Evolutionary conservation across 192 early-diverging fungal genomes (phyloP).

Genomic region (Endogone sp.): DNA sequence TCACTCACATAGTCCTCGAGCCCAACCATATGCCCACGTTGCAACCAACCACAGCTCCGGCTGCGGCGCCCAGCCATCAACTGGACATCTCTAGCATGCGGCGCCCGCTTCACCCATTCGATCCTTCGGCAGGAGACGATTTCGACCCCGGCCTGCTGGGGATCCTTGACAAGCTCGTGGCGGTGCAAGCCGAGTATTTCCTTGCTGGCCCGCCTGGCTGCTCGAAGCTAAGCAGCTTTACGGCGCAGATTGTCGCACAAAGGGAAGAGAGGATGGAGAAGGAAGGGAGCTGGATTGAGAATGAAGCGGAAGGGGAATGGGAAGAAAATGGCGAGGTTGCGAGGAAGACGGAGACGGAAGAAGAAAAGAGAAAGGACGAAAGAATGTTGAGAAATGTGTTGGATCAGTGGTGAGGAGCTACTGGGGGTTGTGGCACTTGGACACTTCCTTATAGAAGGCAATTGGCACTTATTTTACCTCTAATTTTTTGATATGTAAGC

Average conservation of each 20-base stretch:
- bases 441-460: no score
- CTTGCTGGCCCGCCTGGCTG: slow-evolving; percentile 30
- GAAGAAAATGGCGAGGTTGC: slow-evolving; percentile 17
- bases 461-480: no score
- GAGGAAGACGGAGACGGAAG: slow-evolving; percentile 1
- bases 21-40: no score
- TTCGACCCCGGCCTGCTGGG: slow-evolving; percentile 1
- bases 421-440: slow-evolving; percentile 18
- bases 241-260: not conserved
- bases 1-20: no score
- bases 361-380: not conserved
- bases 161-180: slow-evolving; percentile 7
- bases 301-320: slow-evolving; percentile 13
- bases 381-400: slow-evolving; percentile 6
- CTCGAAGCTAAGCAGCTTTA: slow-evolving; percentile 30
- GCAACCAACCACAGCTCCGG: no score
- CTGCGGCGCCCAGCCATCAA: no score
- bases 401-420: slow-evolving; percentile 14
- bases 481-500: no score
- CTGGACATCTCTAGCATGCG: no score
- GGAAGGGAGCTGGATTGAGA: not conserved
- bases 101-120: no score
- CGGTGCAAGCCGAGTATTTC: slow-evolving; percentile 15
- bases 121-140: not conserved
- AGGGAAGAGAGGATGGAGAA: not conserved